A percentile compares a stretch with the other conserved stretches of the same genome.
These are phyloP conservation scores for Cubamyces lactineus DNA, from an alignment of 768 basidiomycete species.

Conservation along the genomic window DNA sequence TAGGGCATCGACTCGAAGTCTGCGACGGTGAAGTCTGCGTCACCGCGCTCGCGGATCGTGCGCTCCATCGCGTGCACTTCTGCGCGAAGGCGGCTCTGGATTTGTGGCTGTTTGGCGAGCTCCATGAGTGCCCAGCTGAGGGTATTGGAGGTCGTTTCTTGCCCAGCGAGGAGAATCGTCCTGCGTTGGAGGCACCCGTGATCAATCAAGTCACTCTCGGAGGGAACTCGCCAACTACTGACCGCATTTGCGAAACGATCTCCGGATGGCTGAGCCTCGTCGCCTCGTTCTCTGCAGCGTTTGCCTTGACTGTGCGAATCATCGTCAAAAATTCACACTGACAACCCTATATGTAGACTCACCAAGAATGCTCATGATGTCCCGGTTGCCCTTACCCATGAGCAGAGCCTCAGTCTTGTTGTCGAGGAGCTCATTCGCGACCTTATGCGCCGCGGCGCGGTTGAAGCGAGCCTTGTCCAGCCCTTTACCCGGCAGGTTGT, in stretches of 20 bases:
- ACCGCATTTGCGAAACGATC: slow-evolving; percentile 36
- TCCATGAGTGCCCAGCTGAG: slow-evolving; percentile 66
- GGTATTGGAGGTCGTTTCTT: slow-evolving; percentile 65
- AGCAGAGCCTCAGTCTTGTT: slow-evolving; percentile 52
- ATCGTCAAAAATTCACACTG: slow-evolving; percentile 27
- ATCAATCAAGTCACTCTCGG: too few relatives aligned
- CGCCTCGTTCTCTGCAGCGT: slow-evolving; percentile 49
- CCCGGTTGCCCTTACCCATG: slow-evolving; percentile 52
- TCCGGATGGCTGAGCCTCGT: slow-evolving; percentile 40
- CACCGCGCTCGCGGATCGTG: slow-evolving; percentile 41
- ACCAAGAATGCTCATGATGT: slow-evolving; percentile 63
- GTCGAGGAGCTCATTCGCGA: slow-evolving; percentile 51
- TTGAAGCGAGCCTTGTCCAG: slow-evolving; percentile 42
- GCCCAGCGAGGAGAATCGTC: slow-evolving; percentile 38
- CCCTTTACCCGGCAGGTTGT: slow-evolving; percentile 46
- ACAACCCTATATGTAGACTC: slow-evolving; percentile 23
- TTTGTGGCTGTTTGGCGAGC: slow-evolving; percentile 57
- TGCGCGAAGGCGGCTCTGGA: slow-evolving; percentile 62
- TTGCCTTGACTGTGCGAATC: slow-evolving; percentile 50
- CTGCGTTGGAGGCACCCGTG: slow-evolving; percentile 1
- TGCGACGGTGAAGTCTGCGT: slow-evolving; percentile 45
- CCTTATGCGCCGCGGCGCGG: slow-evolving; percentile 30
- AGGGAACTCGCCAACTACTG: neutral
- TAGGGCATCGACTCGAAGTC: slow-evolving; percentile 58
- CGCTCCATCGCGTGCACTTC: slow-evolving; percentile 51